Percentiles rank a stretch among this genome's conserved stretches.
Conservation (phyloP, 768 basidiomycete species). For the Coprinopsis cinerea region DNA sequence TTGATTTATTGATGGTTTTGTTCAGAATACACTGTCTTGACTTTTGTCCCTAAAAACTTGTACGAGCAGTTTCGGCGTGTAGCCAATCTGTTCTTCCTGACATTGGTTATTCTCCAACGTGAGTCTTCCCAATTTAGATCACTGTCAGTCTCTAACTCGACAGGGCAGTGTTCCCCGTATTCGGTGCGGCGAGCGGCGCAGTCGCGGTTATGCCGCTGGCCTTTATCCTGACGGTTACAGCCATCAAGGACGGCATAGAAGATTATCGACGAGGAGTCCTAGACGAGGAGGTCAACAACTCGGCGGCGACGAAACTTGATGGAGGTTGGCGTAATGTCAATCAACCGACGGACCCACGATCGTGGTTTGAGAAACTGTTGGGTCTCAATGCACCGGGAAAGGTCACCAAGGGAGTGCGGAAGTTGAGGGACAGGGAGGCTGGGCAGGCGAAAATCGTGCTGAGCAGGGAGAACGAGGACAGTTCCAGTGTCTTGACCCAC, state of each 20-base stretch:
- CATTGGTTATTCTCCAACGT: constrained; percentile 78
- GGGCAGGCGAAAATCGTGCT: constrained; percentile 54
- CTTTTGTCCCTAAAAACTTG: constrained; percentile 91
- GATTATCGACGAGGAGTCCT: constrained; percentile 86
- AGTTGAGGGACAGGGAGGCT: constrained; percentile 78
- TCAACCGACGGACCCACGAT: constrained; percentile 68
- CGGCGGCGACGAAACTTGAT: constrained; percentile 83
- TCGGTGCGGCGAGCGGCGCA: constrained; percentile 80
- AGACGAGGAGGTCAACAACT: constrained; percentile 94
- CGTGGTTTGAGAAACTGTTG: constrained; percentile 70
- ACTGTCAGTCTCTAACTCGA: constrained; percentile 7
- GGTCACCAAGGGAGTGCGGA: constrained; percentile 80
- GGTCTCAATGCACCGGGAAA: constrained; percentile 65
- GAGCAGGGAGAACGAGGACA: constrained; percentile 42
- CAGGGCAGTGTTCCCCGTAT: constrained; percentile 74
- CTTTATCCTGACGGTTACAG: constrained; percentile 85
- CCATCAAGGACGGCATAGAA: constrained; percentile 93
- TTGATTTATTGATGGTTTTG: background rate
- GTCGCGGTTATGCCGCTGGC: constrained; percentile 81
- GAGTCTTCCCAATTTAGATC: constrained; percentile 16
- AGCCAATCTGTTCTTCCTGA: constrained; percentile 90
- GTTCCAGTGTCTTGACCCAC: constrained; percentile 29
- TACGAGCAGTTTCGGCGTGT: constrained; percentile 92
- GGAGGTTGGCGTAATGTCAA: constrained; percentile 87
- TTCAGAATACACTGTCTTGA: constrained; percentile 82